Evolutionary conservation across 352 stramenopile species (phyloP).

Genomic region (Globisporangium rhizosaccharum): DNA sequence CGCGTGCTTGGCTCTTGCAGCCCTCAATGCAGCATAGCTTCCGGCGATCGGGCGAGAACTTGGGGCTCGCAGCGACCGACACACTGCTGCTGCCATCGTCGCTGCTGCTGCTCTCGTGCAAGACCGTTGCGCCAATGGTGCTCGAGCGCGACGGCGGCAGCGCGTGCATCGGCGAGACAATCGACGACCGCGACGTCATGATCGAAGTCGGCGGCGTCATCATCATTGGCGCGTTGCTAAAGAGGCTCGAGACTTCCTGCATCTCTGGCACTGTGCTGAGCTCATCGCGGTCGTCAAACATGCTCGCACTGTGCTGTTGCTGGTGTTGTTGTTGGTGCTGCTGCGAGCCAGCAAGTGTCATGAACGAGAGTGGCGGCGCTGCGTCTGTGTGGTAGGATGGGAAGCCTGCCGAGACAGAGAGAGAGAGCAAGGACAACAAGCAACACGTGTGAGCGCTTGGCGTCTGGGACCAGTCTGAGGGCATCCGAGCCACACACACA

Average conservation of each 20-base stretch:
- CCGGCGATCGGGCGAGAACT: conserved; percentile 63
- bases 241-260: conserved; percentile 1
- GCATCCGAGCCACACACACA: not conserved
- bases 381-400: conserved; percentile 8
- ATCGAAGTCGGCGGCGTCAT: conserved; percentile 12
- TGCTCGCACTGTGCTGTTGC: not conserved
- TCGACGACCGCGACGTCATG: conserved; percentile 2
- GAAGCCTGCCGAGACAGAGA: conserved; percentile 3
- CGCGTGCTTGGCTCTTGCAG: conserved; percentile 74
- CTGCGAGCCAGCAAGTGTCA: too few species aligned
- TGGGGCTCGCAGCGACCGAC: conserved; percentile 19
- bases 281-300: conserved; percentile 13
- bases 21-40: conserved; percentile 72
- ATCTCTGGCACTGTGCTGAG: conserved; percentile 7
- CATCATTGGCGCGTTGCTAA: conserved; percentile 13
- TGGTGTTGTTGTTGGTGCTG: too few species aligned
- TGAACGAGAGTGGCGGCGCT: not conserved
- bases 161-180: not conserved
- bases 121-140: not conserved
- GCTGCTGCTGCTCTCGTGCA: conserved; percentile 11
- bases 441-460: not conserved
- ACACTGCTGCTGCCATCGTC: conserved; percentile 14
- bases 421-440: not conserved
- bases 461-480: not conserved
- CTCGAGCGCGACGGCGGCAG: not conserved